Evolutionary conservation across 345 rosid species (phyloP).

Genomic region (Boechera retrofracta): DNA sequence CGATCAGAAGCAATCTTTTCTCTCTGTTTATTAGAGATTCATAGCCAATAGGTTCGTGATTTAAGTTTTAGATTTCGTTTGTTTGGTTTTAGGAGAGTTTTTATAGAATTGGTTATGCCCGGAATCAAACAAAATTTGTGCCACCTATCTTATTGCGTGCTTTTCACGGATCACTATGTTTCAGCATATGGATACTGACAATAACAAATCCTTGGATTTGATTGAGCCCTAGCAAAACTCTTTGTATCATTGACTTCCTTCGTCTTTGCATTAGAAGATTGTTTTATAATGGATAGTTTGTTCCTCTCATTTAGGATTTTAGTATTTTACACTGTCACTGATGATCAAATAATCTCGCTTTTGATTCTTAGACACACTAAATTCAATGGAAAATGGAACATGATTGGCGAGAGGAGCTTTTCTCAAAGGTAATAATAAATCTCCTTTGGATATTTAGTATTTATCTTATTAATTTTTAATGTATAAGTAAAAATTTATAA

Average conservation of each 20-base stretch:
- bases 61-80: too few relatives aligned
- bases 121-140: not conserved
- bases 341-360: constrained; percentile 13
- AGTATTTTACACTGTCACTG: constrained; percentile 4
- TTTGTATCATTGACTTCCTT: too few relatives aligned
- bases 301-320: not conserved
- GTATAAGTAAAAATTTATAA: too few relatives aligned
- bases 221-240: not conserved
- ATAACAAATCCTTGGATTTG: constrained; percentile 51
- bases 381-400: constrained; percentile 45
- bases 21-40: not conserved
- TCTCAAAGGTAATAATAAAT: constrained; percentile 61
- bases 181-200: constrained; percentile 27
- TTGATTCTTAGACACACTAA: not conserved
- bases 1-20: not conserved
- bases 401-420: constrained; percentile 91
- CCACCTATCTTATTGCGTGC: not conserved
- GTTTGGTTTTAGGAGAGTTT: not conserved
- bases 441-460: not conserved
- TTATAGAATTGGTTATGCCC: not conserved
- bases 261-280: too few relatives aligned
- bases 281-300: too few relatives aligned
- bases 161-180: not conserved
- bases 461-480: too few relatives aligned
- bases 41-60: not conserved